phyloP scores from a whole-genome alignment of 2,329 filamentous ascomycete species.

The Paramyrothecium roridum region DNA sequence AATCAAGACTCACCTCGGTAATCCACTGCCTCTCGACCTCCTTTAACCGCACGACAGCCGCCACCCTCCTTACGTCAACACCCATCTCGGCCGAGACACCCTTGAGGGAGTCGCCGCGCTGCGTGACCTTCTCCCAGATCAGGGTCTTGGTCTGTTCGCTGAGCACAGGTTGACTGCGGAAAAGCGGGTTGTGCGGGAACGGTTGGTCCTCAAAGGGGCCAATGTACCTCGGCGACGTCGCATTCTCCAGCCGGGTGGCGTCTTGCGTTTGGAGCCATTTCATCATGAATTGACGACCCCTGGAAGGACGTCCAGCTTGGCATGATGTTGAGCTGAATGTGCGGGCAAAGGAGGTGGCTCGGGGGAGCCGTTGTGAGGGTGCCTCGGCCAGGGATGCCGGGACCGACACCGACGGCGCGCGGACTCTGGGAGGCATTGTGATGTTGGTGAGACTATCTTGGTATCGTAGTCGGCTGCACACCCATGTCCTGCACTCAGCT shows the following conservation, averaged over 20 bases:
- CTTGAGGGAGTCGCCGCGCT: conserved; percentile 66
- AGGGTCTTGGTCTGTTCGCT: conserved; percentile 69
- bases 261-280: conserved; percentile 29
- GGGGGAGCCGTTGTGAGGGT: conserved; percentile 9
- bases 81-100: conserved; percentile 73
- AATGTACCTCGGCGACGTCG: conserved; percentile 32
- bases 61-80: conserved; percentile 80
- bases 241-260: conserved; percentile 19
- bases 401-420: conserved; percentile 18
- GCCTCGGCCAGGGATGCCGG: conserved; percentile 26
- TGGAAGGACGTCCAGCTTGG: conserved; percentile 31
- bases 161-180: conserved; percentile 69
- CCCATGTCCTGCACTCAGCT: not conserved
- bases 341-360: conserved; percentile 17
- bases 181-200: conserved; percentile 72
- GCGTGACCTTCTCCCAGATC: conserved; percentile 68
- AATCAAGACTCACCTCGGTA: conserved; percentile 61
- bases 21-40: conserved; percentile 79
- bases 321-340: conserved; percentile 37
- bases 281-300: conserved; percentile 32
- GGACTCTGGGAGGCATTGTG: conserved; percentile 30
- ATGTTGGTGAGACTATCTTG: conserved; percentile 4
- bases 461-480: not conserved
- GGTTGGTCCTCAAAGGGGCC: conserved; percentile 44
- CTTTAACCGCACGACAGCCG: conserved; percentile 81